Conservation (phyloP, 2,329 filamentous ascomycete species). For the Penicillium sp. region DNA sequence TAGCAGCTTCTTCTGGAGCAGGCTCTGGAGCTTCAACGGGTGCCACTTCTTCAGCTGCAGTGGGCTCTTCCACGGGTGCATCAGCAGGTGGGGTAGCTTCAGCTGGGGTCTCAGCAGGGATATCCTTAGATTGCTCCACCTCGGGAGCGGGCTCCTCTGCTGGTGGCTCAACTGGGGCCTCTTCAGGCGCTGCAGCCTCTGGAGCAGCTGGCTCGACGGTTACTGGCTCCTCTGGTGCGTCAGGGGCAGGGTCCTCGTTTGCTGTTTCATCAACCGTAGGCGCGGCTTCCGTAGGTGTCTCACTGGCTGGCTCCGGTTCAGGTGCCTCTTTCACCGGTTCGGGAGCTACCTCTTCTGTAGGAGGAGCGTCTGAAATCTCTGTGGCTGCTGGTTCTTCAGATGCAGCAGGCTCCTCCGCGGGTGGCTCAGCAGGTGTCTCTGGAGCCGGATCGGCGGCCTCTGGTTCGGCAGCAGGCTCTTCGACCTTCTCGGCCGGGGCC, state of each 20-base stretch:
- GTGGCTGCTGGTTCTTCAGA: constrained; percentile 12
- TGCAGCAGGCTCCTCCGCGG: constrained; percentile 11
- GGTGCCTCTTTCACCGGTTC: constrained; percentile 10
- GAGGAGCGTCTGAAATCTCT: not conserved
- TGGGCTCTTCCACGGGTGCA: constrained; percentile 5
- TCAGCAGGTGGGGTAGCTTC: constrained; percentile 6
- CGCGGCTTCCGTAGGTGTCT: not conserved
- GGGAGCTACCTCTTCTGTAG: constrained; percentile 6
- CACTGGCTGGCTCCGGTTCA: not conserved
- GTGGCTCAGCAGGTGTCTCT: constrained; percentile 6
- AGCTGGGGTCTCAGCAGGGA: constrained; percentile 2
- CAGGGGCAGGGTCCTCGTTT: constrained; percentile 6
- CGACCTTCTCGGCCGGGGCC: not conserved
- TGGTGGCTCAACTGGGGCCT: constrained; percentile 2
- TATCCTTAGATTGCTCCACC: constrained; percentile 4
- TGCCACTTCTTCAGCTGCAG: constrained; percentile 8
- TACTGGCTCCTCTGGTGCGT: constrained; percentile 9
- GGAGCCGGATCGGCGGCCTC: not conserved
- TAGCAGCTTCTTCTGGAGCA: not conserved
- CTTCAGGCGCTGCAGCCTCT: constrained; percentile 2
- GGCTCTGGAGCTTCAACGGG: constrained; percentile 2
- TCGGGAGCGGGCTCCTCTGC: constrained; percentile 2
- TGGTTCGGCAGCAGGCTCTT: constrained; percentile 5
- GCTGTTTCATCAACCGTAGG: not conserved
- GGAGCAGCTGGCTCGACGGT: not conserved